These are phyloP conservation scores for Tolypocladium amazonense DNA, from an alignment of 2,329 filamentous ascomycete species.

Conservation along the genomic window DNA sequence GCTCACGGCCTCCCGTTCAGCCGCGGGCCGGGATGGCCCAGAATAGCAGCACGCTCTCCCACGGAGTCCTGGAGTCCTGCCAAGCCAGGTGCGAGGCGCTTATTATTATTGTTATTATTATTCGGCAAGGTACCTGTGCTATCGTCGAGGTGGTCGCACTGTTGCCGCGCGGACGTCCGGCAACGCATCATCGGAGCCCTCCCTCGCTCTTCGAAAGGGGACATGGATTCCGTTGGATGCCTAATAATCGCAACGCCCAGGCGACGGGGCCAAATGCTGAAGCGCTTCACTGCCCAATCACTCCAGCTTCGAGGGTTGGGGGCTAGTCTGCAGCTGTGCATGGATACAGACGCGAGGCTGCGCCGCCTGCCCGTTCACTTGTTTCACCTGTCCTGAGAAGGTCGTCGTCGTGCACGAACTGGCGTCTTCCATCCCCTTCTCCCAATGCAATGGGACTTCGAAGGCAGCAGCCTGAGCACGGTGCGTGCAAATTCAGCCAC, in stretches of 20 bases:
- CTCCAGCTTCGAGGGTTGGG: neutral
- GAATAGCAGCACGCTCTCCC: neutral
- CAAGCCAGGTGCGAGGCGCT: neutral
- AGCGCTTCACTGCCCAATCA: neutral
- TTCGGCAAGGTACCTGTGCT: neutral
- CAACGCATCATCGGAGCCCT: neutral
- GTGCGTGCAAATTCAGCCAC: neutral
- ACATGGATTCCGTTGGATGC: neutral
- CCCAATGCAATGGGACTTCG: neutral
- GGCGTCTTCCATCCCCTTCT: neutral
- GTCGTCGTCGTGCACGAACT: neutral
- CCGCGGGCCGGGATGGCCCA: neutral
- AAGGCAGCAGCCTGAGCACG: neutral
- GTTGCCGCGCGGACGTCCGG: too few species aligned
- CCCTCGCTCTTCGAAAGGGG: neutral
- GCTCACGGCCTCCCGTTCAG: neutral
- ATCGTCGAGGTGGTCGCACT: neutral
- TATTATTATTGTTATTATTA: too few species aligned
- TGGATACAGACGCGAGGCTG: neutral
- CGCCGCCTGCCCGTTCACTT: neutral
- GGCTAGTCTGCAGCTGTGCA: neutral
- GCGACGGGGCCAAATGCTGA: neutral
- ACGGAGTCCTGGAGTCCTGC: neutral
- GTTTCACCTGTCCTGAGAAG: neutral
- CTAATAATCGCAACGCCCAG: neutral